These are phyloP conservation scores for Eustoma russellianum DNA, from an alignment of 257 asterid species.

Conservation along the genomic window DNA sequence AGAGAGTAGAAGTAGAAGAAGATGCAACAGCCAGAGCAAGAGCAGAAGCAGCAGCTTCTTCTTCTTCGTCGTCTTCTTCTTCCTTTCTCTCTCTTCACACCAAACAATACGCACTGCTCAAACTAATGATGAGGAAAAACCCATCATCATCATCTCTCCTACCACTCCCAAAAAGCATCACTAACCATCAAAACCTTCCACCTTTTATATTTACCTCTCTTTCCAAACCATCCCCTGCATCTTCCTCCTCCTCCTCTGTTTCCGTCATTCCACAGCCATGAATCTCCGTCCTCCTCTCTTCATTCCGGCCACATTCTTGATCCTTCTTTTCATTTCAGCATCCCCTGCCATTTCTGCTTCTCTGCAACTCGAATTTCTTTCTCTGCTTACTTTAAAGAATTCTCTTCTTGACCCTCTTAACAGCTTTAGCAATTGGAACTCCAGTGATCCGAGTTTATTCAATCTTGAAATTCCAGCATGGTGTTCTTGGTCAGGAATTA, in stretches of 20 bases:
- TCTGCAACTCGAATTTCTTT: constrained; percentile 35
- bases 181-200: constrained; percentile 39
- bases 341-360: constrained; percentile 12
- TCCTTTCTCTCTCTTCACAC: constrained; percentile 38
- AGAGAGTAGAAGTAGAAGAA: background rate
- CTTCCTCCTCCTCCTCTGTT: constrained; percentile 13
- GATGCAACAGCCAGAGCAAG: constrained; percentile 3
- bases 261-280: constrained; percentile 32
- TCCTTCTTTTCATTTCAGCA: constrained; percentile 15
- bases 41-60: background rate
- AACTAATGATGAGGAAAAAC: constrained; percentile 56
- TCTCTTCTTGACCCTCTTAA: constrained; percentile 54
- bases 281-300: constrained; percentile 13
- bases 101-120: constrained; percentile 43
- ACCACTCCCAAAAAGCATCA: constrained; percentile 71
- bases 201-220: constrained; percentile 52
- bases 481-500: constrained; percentile 78
- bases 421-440: constrained; percentile 61
- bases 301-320: constrained; percentile 10
- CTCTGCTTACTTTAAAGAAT: constrained; percentile 57
- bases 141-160: constrained; percentile 29
- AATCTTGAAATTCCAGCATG: constrained; percentile 36
- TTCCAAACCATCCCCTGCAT: constrained; percentile 18
- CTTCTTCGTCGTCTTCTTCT: background rate
- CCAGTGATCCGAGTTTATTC: constrained; percentile 20